Evolutionary conservation across 495 filamentous ascomycete species (phyloP).

Genomic region (Xylaria longipes): DNA sequence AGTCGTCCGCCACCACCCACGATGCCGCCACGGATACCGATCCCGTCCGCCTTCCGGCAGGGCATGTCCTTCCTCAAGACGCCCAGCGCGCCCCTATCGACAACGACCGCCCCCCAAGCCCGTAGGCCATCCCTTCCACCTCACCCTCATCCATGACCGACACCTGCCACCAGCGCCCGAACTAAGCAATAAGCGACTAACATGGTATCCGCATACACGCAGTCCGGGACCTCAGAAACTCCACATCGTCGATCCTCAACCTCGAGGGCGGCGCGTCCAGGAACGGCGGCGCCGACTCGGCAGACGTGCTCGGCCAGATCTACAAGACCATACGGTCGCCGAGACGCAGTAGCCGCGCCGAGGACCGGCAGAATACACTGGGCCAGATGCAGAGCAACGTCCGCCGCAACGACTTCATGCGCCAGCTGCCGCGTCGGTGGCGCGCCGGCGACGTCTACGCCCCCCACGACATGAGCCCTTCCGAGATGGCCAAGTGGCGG

Average conservation of each 20-base stretch:
- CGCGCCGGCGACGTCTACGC: slow-evolving; percentile 82
- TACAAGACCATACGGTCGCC: slow-evolving; percentile 23
- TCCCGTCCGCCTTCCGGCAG: slow-evolving; percentile 33
- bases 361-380: slow-evolving; percentile 28
- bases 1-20: slow-evolving; percentile 19
- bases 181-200: slow-evolving; percentile 10
- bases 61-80: slow-evolving; percentile 27
- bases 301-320: slow-evolving; percentile 8
- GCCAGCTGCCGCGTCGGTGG: slow-evolving; percentile 65
- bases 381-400: slow-evolving; percentile 29
- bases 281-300: slow-evolving; percentile 19
- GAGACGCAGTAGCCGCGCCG: neutral
- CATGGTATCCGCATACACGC: slow-evolving; percentile 8
- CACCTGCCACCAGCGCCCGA: neutral
- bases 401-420: slow-evolving; percentile 43
- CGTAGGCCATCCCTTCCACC: slow-evolving; percentile 24
- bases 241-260: slow-evolving; percentile 26
- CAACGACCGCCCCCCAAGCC: slow-evolving; percentile 22
- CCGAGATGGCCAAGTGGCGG: slow-evolving; percentile 74
- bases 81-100: slow-evolving; percentile 32
- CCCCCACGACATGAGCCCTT: slow-evolving; percentile 80
- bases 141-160: slow-evolving; percentile 24
- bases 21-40: slow-evolving; percentile 40
- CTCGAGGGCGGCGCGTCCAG: slow-evolving; percentile 18
- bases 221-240: slow-evolving; percentile 17